Conservation (phyloP, 306 rosid genomes). For the Cucurbita pepo region DNA sequence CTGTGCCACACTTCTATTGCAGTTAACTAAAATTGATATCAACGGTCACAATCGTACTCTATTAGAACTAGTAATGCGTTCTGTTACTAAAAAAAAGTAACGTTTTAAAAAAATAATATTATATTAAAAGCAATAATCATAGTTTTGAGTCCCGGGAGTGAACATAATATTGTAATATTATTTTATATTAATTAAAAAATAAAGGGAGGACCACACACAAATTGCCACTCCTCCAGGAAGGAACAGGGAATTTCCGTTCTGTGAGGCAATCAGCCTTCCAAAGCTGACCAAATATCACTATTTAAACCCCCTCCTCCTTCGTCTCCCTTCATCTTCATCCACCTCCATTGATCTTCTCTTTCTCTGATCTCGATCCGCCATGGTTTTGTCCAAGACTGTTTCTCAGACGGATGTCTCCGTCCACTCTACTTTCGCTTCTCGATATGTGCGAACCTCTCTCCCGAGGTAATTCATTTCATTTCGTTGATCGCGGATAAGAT, state of each 20-base stretch:
- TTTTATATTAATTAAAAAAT: background rate
- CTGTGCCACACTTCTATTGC: too few species aligned
- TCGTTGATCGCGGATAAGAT: background rate
- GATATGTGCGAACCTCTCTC: conserved; percentile 62
- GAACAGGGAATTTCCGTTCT: background rate
- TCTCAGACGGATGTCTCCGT: conserved; percentile 54
- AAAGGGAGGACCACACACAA: background rate
- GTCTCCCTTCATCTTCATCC: background rate
- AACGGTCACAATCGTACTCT: too few species aligned
- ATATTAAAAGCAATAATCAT: too few species aligned
- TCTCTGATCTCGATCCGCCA: conserved; percentile 5
- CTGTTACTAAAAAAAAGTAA: too few species aligned
- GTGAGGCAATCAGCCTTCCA: background rate
- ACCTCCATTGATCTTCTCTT: background rate
- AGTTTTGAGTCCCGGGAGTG: too few species aligned
- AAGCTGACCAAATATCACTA: background rate
- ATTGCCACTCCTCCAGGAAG: background rate
- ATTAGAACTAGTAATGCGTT: too few species aligned
- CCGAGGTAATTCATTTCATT: conserved; percentile 35
- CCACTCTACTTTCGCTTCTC: conserved; percentile 80
- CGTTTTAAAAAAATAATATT: too few species aligned
- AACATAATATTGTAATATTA: too few species aligned
- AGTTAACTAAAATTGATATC: too few species aligned
- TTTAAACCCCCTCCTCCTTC: background rate
- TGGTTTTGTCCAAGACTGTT: conserved; percentile 61